Evolutionary conservation across 208 protist genomes (phyloP), one percentile per base, ranked within the genome.

Genomic region (Dictyostelium gargantuum): DNA sequence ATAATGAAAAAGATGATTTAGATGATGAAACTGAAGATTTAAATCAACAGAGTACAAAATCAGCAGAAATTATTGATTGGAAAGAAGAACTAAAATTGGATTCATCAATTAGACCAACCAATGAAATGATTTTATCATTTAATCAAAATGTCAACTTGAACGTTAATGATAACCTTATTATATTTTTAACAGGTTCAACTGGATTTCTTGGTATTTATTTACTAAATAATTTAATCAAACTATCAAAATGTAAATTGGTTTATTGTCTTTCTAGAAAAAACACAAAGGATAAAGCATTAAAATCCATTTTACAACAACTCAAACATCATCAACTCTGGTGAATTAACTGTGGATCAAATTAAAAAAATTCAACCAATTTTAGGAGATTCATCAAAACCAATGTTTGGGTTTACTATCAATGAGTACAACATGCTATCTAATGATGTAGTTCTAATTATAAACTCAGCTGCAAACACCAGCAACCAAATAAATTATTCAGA

Each of bases 121-220:
- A 42, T 15, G 21, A 17, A 17, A 29, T 74, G 8, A 85, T 38
- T 5, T 15, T 1, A 74, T 10, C 44, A 3, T 11, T 19, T n/a
- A 74, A 54, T 23, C 38, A 46, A 26, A 40, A 73, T 23, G 44
- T 44, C 26, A 4, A 58, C 3, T 23, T 8, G 19, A 11, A 9
- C 5, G 23, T 17, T 19, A 23, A 17, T 35, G 29, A 17, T 38
- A 15, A 6, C 19, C n/a, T 23, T 38, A 17, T 5, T 56, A 44
- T 86, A 32, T 46, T 86, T 3, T 76, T 86, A 32, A 86, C 81
- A n/a, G 81, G 81, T 74, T 19, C 32, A 19, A 63, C 15, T 46
- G 48, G n/a, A 46, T 86, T 50, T 38, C 17, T 61, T 0, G 81
- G 66, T 61, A 48, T 44, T n/a, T 48, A 86, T 50, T 48, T 86